Conservation (phyloP, 306 rosid species). For the Fragaria iinumae region DNA sequence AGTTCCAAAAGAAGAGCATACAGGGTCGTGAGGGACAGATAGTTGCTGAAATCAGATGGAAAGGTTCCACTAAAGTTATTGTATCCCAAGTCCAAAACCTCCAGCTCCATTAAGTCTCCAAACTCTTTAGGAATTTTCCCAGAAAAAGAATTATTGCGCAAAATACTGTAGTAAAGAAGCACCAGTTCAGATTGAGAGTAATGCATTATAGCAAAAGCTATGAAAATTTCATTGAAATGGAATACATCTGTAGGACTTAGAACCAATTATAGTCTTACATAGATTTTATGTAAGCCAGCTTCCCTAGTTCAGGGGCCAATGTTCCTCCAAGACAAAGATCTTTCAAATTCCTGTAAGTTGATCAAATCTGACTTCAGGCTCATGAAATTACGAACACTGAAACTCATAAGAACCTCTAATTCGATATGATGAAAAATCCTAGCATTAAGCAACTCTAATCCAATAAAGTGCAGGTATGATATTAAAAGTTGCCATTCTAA, state of each 20-base stretch:
- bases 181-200: conserved; percentile 1
- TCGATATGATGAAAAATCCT: not conserved
- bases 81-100: conserved; percentile 67
- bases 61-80: conserved; percentile 67
- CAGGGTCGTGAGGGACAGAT: conserved; percentile 51
- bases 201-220: not conserved
- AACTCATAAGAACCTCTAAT: not conserved
- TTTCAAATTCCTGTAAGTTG: conserved; percentile 55
- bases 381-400: not conserved
- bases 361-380: conserved; percentile 16
- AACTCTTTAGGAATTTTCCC: conserved; percentile 59
- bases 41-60: conserved; percentile 42
- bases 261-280: conserved; percentile 41
- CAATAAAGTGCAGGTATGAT: not conserved
- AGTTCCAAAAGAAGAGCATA: conserved; percentile 29
- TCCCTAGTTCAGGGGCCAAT: conserved; percentile 58
- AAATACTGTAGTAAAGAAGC: conserved; percentile 41
- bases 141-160: conserved; percentile 62
- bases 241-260: not conserved
- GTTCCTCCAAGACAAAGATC: conserved; percentile 65
- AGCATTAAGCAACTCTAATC: not conserved
- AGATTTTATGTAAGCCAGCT: conserved; percentile 52
- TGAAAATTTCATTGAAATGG: not conserved
- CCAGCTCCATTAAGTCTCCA: conserved; percentile 47
- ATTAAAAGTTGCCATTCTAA: too few species aligned